Conservation (phyloP, 148 eudicot genomes). For the Tetragonia tetragonoides region DNA sequence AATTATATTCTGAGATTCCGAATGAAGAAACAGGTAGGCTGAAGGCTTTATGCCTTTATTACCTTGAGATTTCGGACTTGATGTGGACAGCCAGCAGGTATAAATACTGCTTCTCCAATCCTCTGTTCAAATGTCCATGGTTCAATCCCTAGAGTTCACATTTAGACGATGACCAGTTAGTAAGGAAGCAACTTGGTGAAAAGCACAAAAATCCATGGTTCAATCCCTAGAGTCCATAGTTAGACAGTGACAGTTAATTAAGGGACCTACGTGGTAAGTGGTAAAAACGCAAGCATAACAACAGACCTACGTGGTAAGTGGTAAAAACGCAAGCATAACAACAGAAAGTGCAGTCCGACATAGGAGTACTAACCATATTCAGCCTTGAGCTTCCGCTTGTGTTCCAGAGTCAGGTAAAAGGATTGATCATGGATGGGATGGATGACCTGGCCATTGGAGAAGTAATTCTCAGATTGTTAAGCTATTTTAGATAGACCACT, state of each 20-base stretch:
- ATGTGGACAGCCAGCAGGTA: conserved; percentile 97
- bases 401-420: conserved; percentile 70
- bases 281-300: no score
- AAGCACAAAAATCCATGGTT: neutral
- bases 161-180: neutral
- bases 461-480: neutral
- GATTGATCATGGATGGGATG: conserved; percentile 95
- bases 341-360: neutral
- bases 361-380: conserved; percentile 74
- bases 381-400: conserved; percentile 71
- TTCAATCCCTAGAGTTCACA: conserved; percentile 45
- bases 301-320: no score
- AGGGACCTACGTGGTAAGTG: no score
- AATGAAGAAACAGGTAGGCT: neutral
- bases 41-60: neutral
- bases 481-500: no score
- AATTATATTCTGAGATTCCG: neutral
- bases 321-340: neutral
- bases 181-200: neutral
- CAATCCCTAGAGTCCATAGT: no score
- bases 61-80: conserved; percentile 92
- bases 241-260: no score
- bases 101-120: conserved; percentile 93
- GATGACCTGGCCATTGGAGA: conserved; percentile 41
- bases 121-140: conserved; percentile 90